Evolutionary conservation across 352 stramenopile species (phyloP), one percentile per base, ranked within the genome.

Genomic region (Pythium aquatile): DNA sequence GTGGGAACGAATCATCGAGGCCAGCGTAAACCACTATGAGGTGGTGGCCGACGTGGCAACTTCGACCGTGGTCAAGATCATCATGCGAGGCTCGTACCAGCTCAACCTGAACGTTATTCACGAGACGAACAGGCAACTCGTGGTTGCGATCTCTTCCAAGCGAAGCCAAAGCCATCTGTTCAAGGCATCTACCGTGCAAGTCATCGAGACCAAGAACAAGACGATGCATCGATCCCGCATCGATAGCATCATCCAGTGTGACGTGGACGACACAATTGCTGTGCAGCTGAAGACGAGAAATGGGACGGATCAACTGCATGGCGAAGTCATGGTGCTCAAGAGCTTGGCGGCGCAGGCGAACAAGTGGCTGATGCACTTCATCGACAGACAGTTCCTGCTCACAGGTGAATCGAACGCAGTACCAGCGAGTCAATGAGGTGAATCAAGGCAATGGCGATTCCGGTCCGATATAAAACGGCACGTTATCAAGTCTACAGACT

Each of bases 21-120:
- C 46, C 33, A 52, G 37, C 40, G 17, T 29, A 8, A 46, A 40
- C 20, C 17, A 52, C 9, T 68, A 51, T 35, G 30, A 51, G 11
- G 29, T 67, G 16, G 29, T 24, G 28, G 7, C 16, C 2, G 47
- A 48, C 1, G 20, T 24, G 29, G 20, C 16, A 8, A 16, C 4
- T 13, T 24, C 16, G 4, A 53, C n/a, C 1, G 24, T 29, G 11
- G 53, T 61, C 52, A 53, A 49, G 17, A 14, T 67, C 2, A 37
- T 26, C 9, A 30, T 35, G 17, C 40, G 51, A 8, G 77, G 77
- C 1, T 63, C 70, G 35, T 85, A 85, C 51, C 75, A 85, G 65
- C 58, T 83, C 5, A 85, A 81, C 39, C 54, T 72, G 11, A 72
- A 69, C 35, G 69, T 83, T 44, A 73, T 64, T 11, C 77, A 85